phyloP scores from a whole-genome alignment of 148 eudicot genomes.

The Rhododendron ferrugineum region DNA sequence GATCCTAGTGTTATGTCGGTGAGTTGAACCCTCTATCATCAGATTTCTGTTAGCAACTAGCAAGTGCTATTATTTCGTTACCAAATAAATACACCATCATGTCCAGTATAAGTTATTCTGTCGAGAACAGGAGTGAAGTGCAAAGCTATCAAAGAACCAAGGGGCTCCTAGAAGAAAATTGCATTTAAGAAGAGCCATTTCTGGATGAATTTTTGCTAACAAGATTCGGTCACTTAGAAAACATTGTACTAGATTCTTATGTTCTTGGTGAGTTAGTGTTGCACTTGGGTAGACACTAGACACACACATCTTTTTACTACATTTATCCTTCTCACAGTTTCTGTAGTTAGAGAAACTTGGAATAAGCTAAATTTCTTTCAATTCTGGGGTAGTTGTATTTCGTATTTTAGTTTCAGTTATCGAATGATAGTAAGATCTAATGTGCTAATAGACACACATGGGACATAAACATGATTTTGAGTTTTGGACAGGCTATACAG shows the following conservation, averaged over 20 bases:
- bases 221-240: not conserved
- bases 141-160: not conserved
- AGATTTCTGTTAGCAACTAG: not conserved
- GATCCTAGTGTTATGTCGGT: conserved; percentile 41
- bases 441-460: not conserved
- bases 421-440: not conserved
- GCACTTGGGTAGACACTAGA: not conserved
- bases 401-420: not conserved
- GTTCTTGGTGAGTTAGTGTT: not conserved
- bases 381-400: not conserved
- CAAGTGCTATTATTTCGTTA: not conserved
- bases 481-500: not conserved
- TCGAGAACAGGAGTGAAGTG: not conserved
- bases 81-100: not conserved
- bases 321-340: not conserved
- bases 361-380: not conserved
- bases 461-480: not conserved
- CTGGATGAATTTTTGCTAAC: not conserved
- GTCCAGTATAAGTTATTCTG: not conserved
- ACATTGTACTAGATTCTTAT: not conserved
- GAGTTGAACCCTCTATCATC: conserved; percentile 21
- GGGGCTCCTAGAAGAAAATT: not conserved
- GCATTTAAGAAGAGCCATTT: not conserved
- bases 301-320: not conserved
- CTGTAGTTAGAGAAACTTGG: not conserved